Conservation (phyloP, 139 green algal genomes). For the Micractinium conductrix region DNA sequence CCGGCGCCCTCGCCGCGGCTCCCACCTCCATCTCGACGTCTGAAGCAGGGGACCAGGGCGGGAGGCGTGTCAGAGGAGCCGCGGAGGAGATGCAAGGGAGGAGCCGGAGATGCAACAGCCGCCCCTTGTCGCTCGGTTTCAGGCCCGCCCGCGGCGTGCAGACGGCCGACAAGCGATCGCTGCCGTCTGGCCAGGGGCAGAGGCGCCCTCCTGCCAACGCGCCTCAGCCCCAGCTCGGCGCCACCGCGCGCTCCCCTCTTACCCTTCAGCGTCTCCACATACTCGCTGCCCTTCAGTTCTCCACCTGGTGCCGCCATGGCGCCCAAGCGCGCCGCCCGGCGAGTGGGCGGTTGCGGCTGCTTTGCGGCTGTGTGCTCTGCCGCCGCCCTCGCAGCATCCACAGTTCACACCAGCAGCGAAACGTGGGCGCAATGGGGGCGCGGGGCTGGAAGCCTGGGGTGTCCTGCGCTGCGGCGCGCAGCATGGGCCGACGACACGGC, state of each 20-base stretch:
- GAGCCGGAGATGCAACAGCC: background rate
- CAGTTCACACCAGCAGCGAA: too few relatives aligned
- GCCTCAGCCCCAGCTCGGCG: background rate
- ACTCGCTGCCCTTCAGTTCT: slow-evolving; percentile 1
- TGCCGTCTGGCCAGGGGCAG: too few relatives aligned
- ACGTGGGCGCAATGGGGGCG: too few relatives aligned
- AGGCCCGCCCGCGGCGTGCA: background rate
- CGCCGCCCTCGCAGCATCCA: too few relatives aligned
- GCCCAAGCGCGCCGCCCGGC: too few relatives aligned
- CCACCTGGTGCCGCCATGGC: slow-evolving; percentile 10
- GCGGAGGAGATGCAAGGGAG: background rate
- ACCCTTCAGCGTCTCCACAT: slow-evolving; percentile 30
- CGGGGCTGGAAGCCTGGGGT: too few relatives aligned
- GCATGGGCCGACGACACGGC: too few relatives aligned
- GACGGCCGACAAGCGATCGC: background rate
- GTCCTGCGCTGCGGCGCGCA: too few relatives aligned
- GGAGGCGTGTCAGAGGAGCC: too few relatives aligned
- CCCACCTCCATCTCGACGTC: slow-evolving; percentile 34
- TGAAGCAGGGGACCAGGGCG: too few relatives aligned
- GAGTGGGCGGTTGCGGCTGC: background rate
- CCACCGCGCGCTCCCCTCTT: background rate
- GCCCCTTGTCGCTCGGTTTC: background rate
- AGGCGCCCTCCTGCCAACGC: background rate
- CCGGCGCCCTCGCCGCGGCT: background rate
- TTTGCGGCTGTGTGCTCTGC: too few relatives aligned